Base-by-base conservation (phyloP, 75 land plant species). In the Selaginella tamariscina region DNA sequence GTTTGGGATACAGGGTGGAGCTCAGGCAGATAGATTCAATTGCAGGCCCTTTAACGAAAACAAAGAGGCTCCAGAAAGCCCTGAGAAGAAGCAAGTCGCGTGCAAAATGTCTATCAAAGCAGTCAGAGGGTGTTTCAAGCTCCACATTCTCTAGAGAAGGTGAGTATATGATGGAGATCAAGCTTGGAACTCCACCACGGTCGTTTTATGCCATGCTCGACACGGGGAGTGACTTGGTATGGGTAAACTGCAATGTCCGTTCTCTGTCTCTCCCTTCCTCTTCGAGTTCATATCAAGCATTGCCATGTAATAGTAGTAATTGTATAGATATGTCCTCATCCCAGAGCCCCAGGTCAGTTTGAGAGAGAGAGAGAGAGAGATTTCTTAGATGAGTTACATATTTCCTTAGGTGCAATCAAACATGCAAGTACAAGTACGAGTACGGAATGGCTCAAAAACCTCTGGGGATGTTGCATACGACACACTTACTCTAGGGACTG, bases 371-470 rank as follows among this genome's bases (percentile, higher is more conserved):
- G n/a, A n/a, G n/a, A n/a, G n/a, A n/a, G n/a, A n/a, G n/a, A n/a
- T n/a, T n/a, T n/a, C n/a, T n/a, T n/a, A n/a, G n/a, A n/a, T n/a
- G n/a, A n/a, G n/a, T n/a, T n/a, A n/a, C n/a, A n/a, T n/a, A n/a
- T 39, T 5, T 5, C 15, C 49, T 15, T 39, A 5, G 49, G 11
- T 39, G 65, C 8, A 11, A 26, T 21, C n/a, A 27, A 64, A 26
- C 15, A 9, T 78, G 86, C 68, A 65, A 71, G 8, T 86, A 83
- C 56, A 75, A 71, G 66, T 70, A 83, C 29, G 64, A 65, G 2
- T 86, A 86, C 49, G 86, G 86, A 86, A 86, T 68, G 44, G 65
- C 1, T 84, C 90, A 1, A 66, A 56, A 69, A 69, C 91, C 0
- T 72, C 55, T 1, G 87, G 91, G 0, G 78, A 71, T 71, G 63